Percentiles rank a stretch among this genome's conserved stretches.
Conservation (phyloP, 768 basidiomycete species). For the Coprinellus micaceus region DNA sequence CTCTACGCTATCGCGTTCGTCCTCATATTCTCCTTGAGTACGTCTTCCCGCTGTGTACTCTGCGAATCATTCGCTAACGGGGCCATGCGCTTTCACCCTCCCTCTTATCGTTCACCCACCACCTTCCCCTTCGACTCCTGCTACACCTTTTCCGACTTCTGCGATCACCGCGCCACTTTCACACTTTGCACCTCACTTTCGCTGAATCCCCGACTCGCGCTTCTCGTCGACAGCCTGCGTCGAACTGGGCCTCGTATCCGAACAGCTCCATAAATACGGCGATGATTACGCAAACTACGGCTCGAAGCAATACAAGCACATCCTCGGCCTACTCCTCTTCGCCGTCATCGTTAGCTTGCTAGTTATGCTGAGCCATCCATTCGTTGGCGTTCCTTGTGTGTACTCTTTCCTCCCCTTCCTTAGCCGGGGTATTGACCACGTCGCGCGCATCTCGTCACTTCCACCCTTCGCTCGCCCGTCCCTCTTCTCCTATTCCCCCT, state of each 20-base stretch:
- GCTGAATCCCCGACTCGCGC: not conserved
- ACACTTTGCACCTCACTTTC: not conserved
- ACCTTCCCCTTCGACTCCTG: not conserved
- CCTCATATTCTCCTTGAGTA: constrained; percentile 25
- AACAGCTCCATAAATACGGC: constrained; percentile 29
- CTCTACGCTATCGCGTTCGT: constrained; percentile 22
- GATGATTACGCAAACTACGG: constrained; percentile 23
- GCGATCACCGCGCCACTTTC: not conserved
- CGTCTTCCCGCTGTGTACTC: constrained; percentile 5
- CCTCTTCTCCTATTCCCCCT: no score
- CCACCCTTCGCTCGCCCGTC: no score
- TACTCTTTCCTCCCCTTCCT: not conserved
- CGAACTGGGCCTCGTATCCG: constrained; percentile 28
- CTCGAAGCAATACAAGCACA: constrained; percentile 26
- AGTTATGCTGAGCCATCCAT: constrained; percentile 23
- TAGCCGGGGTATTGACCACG: not conserved
- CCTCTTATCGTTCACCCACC: not conserved
- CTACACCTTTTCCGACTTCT: no score
- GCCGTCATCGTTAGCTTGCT: constrained; percentile 23
- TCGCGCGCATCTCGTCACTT: no score
- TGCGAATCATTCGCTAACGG: not conserved
- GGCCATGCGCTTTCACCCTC: not conserved
- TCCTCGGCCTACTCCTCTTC: constrained; percentile 27
- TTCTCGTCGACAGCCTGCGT: constrained; percentile 18
- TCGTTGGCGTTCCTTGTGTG: constrained; percentile 22